A percentile compares a stretch with the other conserved stretches of the same genome.
phyloP scores from a whole-genome alignment of 345 rosid genomes.

The Melastoma malabathricum region DNA sequence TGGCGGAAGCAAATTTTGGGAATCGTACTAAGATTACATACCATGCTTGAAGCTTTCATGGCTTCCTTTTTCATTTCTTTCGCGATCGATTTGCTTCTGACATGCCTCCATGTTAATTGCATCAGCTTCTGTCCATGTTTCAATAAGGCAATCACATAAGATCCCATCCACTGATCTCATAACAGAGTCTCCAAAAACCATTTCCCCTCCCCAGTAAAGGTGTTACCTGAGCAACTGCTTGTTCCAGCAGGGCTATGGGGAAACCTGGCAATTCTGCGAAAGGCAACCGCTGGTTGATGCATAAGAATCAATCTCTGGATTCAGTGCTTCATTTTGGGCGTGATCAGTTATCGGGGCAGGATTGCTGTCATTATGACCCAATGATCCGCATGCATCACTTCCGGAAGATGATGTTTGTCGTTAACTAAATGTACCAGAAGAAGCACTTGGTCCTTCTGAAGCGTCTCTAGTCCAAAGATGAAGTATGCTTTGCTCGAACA shows the following conservation, averaged over 20 bases:
- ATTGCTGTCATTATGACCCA: too few species aligned
- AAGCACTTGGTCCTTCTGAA: conserved; percentile 14
- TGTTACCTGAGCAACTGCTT: conserved; percentile 13
- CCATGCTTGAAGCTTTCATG: conserved; percentile 38
- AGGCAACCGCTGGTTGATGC: conserved; percentile 9
- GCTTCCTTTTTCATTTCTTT: conserved; percentile 32
- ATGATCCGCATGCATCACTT: background rate
- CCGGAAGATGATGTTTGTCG: conserved; percentile 3
- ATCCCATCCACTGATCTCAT: conserved; percentile 22
- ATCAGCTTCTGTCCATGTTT: conserved; percentile 20
- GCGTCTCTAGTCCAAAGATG: conserved; percentile 49
- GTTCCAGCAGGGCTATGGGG: conserved; percentile 15
- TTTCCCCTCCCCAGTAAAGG: conserved; percentile 22
- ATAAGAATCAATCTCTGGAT: conserved; percentile 9
- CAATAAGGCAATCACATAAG: conserved; percentile 15
- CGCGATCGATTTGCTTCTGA: conserved; percentile 18
- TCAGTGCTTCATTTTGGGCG: conserved; percentile 17
- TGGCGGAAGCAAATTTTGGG: too few species aligned
- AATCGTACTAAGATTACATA: conserved; percentile 3
- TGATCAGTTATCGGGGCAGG: conserved; percentile 8
- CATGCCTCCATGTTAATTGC: conserved; percentile 18
- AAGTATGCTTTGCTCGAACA: conserved; percentile 37
- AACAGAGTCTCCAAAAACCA: conserved; percentile 22
- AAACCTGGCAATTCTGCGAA: conserved; percentile 7
- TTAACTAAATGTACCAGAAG: conserved; percentile 7